These are phyloP conservation scores for Lepidopterella palustris DNA, from an alignment of 495 filamentous ascomycete genomes.

Conservation along the genomic window DNA sequence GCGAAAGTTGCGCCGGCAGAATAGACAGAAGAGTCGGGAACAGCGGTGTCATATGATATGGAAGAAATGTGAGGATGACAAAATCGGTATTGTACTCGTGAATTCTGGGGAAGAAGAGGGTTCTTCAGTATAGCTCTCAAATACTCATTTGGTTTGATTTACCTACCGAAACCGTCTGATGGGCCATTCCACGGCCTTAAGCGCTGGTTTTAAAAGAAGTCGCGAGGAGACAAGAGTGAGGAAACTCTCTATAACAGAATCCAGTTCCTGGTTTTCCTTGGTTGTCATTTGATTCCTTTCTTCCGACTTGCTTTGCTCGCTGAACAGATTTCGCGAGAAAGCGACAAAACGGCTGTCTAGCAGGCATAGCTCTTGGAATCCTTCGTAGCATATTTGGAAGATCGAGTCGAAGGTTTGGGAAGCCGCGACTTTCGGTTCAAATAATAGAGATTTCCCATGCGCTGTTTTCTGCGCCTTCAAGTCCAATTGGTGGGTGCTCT, in stretches of 20 bases:
- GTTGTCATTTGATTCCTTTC: slow-evolving; percentile 79
- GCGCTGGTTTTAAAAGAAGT: slow-evolving; percentile 72
- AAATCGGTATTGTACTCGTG: slow-evolving; percentile 82
- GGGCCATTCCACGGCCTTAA: slow-evolving; percentile 92
- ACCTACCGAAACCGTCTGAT: slow-evolving; percentile 80
- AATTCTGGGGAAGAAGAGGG: slow-evolving; percentile 48
- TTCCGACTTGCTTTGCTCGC: slow-evolving; percentile 78
- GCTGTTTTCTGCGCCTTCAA: slow-evolving; percentile 81
- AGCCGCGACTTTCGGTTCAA: slow-evolving; percentile 71
- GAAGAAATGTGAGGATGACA: slow-evolving; percentile 81
- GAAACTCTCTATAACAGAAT: slow-evolving; percentile 71
- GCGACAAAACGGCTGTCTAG: slow-evolving; percentile 67
- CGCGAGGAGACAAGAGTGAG: slow-evolving; percentile 68
- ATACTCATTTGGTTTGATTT: background rate
- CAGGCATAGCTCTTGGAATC: slow-evolving; percentile 81
- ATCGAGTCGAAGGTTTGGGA: slow-evolving; percentile 83
- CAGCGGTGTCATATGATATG: slow-evolving; percentile 76
- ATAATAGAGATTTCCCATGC: slow-evolving; percentile 88
- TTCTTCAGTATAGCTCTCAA: background rate
- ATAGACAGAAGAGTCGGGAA: slow-evolving; percentile 79
- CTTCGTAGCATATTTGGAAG: slow-evolving; percentile 77
- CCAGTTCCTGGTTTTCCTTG: slow-evolving; percentile 71
- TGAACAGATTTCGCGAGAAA: slow-evolving; percentile 73
- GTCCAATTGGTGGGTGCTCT: slow-evolving; percentile 53
- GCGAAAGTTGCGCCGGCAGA: slow-evolving; percentile 62